Base-by-base conservation (phyloP, 768 basidiomycete species). In the Trametes punicea region DNA sequence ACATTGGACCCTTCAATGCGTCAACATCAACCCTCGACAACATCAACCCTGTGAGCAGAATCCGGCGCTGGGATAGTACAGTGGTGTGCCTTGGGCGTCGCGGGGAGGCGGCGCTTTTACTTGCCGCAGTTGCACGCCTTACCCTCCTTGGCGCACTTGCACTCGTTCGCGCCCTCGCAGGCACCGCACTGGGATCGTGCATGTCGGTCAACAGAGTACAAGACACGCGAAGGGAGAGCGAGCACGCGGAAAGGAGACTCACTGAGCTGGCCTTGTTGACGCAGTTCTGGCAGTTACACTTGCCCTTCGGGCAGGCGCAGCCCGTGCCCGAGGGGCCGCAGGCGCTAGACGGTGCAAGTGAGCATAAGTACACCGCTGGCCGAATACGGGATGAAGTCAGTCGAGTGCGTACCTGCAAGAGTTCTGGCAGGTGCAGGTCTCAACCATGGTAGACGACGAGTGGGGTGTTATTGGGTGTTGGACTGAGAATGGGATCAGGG, bases 311-410 rank as follows among this genome's bases (percentile, higher is more conserved):
- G 48, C 73, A 74, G 2, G 51, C 13, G 41, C 72, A 74, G 31
- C 65, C 68, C 7, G 70, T 65, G 38, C 70, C 71, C 15, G 53
- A 27, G 30, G 71, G 62, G 7, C 69, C 67, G 46, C 71, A 74
- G 27, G 67, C 59, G 25, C 73, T 74, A 42, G 41, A 10, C 16
- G 23, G 42, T 3, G 13, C 21, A 34, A 38, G 41, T 33, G 16
- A 34, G 10, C 4, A 18, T 29, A 10, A 26, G 21, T 2, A 15
- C 34, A 27, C 10, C 11, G 29, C 10, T 8, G 11, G 13, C 1
- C 23, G 20, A 20, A 21, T 23, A n/a, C 10, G 29, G n/a, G 11
- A 16, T 20, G 4, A 13, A 51, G 23, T 0, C n/a, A n/a, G 18
- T 16, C 2, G 9, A 15, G 6, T 5, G 59, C 70, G 20, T 39